phyloP scores from a whole-genome alignment of 345 rosid genomes.

The Rhizophora mangle region DNA sequence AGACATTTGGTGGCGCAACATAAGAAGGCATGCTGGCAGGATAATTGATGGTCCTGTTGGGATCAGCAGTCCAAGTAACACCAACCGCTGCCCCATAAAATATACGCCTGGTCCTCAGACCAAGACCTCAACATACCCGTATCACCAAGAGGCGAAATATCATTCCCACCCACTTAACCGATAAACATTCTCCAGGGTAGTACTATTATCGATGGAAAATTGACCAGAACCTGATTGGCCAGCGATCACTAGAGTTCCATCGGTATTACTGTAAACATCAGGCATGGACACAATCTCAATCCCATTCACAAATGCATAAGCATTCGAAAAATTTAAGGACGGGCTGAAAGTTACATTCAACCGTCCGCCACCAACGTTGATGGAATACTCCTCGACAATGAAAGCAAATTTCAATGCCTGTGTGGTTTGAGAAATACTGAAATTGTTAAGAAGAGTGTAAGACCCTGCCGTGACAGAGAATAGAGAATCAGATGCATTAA shows the following conservation, averaged over 20 bases:
- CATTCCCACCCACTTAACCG: neutral
- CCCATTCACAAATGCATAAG: slow-evolving; percentile 7
- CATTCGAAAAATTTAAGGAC: neutral
- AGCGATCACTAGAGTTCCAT: slow-evolving; percentile 18
- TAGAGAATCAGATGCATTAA: neutral
- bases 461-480: slow-evolving; percentile 1
- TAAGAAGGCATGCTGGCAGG: neutral
- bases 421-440: neutral
- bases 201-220: slow-evolving; percentile 11
- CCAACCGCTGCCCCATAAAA: neutral
- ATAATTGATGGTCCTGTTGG: neutral
- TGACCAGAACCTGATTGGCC: neutral
- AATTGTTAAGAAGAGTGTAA: slow-evolving; percentile 7
- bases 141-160: neutral
- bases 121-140: slow-evolving; percentile 4
- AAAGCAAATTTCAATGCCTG: neutral
- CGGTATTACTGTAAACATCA: slow-evolving; percentile 9
- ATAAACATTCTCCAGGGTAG: slow-evolving; percentile 20
- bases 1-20: slow-evolving; percentile 1
- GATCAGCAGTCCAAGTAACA: neutral
- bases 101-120: neutral
- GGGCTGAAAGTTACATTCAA: slow-evolving; percentile 10
- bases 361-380: neutral
- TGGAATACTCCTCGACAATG: slow-evolving; percentile 5
- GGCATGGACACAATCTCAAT: slow-evolving; percentile 11